phyloP scores from a whole-genome alignment of 345 rosid genomes.

The Camelina neglecta region DNA sequence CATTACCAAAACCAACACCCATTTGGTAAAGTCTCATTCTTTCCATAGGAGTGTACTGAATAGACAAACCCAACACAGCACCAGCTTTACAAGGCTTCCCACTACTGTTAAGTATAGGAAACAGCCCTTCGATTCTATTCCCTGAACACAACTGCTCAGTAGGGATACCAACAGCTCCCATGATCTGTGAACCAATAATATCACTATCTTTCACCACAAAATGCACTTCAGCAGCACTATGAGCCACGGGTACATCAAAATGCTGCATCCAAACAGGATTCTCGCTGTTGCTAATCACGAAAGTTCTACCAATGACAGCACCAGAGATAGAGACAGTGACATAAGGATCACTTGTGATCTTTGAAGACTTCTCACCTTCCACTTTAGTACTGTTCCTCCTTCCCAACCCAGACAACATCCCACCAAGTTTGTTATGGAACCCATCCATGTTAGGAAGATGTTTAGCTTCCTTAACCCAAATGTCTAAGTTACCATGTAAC shows the following conservation, averaged over 20 bases:
- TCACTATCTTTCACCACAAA: constrained; percentile 85
- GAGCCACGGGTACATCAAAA: constrained; percentile 81
- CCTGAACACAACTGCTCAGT: constrained; percentile 59
- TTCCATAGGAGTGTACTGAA: constrained; percentile 68
- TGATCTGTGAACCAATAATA: constrained; percentile 79
- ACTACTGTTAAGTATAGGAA: constrained; percentile 60
- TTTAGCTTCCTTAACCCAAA: constrained; percentile 83
- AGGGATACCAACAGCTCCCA: constrained; percentile 82
- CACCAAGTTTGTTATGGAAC: constrained; percentile 72
- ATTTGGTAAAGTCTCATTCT: constrained; percentile 53
- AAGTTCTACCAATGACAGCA: constrained; percentile 87
- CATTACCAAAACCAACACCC: constrained; percentile 66
- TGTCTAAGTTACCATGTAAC: constrained; percentile 84
- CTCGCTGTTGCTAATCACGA: constrained; percentile 73
- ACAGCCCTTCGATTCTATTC: constrained; percentile 64
- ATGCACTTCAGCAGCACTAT: constrained; percentile 72
- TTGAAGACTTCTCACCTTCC: constrained; percentile 56
- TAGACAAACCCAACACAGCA: constrained; percentile 70
- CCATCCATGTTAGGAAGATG: constrained; percentile 91
- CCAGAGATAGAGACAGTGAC: constrained; percentile 68
- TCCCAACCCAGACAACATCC: constrained; percentile 55
- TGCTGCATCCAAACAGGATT: constrained; percentile 92
- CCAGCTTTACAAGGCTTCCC: constrained; percentile 77
- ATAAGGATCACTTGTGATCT: constrained; percentile 90
- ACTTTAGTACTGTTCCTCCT: constrained; percentile 56